A percentile compares a stretch with the other conserved stretches of the same genome.
These are phyloP conservation scores for Yarrowia keelungensis DNA, from an alignment of 805 yeast genomes.

Conservation along the genomic window DNA sequence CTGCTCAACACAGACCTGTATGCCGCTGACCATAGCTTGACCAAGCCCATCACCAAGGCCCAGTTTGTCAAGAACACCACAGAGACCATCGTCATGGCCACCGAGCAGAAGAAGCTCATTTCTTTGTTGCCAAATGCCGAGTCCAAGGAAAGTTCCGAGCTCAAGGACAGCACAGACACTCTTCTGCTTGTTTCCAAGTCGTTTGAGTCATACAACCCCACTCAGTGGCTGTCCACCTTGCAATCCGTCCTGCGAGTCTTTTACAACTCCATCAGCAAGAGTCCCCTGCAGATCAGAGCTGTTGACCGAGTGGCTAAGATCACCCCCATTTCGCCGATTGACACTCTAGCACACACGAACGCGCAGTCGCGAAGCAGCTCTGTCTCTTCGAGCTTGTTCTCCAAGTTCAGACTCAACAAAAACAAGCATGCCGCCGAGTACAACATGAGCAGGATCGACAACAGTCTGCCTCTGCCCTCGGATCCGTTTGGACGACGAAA, in stretches of 20 bases:
- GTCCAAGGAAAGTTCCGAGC: not conserved
- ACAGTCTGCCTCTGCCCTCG: conserved; percentile 10
- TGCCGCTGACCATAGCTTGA: conserved; percentile 53
- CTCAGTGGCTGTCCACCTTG: conserved; percentile 45
- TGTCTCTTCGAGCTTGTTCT: conserved; percentile 7
- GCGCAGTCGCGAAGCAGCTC: conserved; percentile 6
- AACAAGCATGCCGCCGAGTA: conserved; percentile 3
- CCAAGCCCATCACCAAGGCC: conserved; percentile 52
- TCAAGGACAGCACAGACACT: conserved; percentile 39
- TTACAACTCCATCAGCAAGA: conserved; percentile 45
- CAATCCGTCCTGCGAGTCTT: conserved; percentile 44
- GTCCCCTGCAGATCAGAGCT: conserved; percentile 41
- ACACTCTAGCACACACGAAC: conserved; percentile 14
- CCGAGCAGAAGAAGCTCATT: conserved; percentile 45
- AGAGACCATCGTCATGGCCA: conserved; percentile 51
- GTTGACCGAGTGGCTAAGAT: conserved; percentile 30
- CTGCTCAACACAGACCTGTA: conserved; percentile 80
- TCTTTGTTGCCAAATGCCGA: not conserved
- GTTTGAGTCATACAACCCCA: conserved; percentile 39
- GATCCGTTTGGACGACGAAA: conserved; percentile 40
- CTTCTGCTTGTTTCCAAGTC: conserved; percentile 41
- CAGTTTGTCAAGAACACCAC: conserved; percentile 60
- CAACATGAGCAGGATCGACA: conserved; percentile 33
- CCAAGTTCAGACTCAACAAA: conserved; percentile 30
- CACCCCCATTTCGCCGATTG: conserved; percentile 12